Conservation (phyloP, 306 rosid genomes). For the Geum urbanum region DNA sequence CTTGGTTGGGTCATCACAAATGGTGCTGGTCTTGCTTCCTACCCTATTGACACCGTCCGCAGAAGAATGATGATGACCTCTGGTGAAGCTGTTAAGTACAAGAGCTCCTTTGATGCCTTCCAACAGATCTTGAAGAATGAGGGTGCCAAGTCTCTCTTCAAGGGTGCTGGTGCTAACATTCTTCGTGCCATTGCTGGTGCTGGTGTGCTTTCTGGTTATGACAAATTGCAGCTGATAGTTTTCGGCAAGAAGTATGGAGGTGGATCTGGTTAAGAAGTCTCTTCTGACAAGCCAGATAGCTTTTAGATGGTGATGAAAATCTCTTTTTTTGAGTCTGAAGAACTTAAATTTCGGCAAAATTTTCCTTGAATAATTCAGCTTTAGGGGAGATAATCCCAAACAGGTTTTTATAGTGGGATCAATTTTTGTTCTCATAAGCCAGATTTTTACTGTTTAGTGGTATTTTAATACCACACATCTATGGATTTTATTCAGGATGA, state of each 20-base stretch:
- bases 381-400: slow-evolving; percentile 59
- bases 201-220: slow-evolving; percentile 94
- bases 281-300: slow-evolving; percentile 4
- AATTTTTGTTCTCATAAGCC: slow-evolving; percentile 29
- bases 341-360: slow-evolving; percentile 48
- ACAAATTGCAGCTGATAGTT: slow-evolving; percentile 69
- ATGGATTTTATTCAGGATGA: slow-evolving; percentile 25
- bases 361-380: slow-evolving; percentile 66
- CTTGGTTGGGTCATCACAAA: slow-evolving; percentile 92
- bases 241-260: slow-evolving; percentile 89
- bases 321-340: slow-evolving; percentile 40
- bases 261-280: slow-evolving; percentile 49
- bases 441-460: slow-evolving; percentile 43
- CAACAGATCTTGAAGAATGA: slow-evolving; percentile 72
- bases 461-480: slow-evolving; percentile 26
- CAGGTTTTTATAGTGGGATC: slow-evolving; percentile 31
- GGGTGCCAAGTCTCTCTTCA: slow-evolving; percentile 81
- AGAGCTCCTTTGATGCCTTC: slow-evolving; percentile 73
- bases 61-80: slow-evolving; percentile 99
- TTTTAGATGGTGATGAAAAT: slow-evolving; percentile 84
- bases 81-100: slow-evolving; percentile 93
- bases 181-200: slow-evolving; percentile 92
- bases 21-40: slow-evolving; percentile 87
- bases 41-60: slow-evolving; percentile 88
- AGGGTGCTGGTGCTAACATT: slow-evolving; percentile 96